phyloP scores from a whole-genome alignment of 495 filamentous ascomycete genomes.

The Hypoxylon lenormandii region DNA sequence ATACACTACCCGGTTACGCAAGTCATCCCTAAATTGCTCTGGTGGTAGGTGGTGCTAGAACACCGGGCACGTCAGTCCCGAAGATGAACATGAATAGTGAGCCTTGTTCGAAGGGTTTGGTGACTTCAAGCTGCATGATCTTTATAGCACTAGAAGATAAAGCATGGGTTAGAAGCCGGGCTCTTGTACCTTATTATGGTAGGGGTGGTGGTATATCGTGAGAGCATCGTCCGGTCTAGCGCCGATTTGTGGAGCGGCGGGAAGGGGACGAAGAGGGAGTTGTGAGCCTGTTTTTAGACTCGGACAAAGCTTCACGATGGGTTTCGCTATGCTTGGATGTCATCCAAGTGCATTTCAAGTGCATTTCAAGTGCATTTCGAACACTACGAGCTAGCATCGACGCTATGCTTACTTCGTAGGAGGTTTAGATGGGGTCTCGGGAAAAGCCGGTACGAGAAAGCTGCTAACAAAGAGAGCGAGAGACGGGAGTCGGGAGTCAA shows the following conservation, averaged over 20 bases:
- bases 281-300: constrained; percentile 20
- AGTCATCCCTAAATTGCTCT: constrained; percentile 8
- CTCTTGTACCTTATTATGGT: constrained; percentile 4
- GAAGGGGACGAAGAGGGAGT: constrained; percentile 1
- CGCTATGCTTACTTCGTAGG: constrained; percentile 43
- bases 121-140: constrained; percentile 43
- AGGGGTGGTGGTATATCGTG: constrained; percentile 30
- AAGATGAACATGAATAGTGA: constrained; percentile 34
- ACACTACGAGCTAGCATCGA: constrained; percentile 42
- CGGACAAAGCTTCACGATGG: constrained; percentile 26
- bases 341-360: not conserved
- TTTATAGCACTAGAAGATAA: constrained; percentile 36
- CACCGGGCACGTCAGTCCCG: constrained; percentile 37
- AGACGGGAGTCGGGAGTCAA: too few relatives aligned
- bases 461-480: not conserved
- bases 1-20: not conserved
- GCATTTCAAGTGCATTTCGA: constrained; percentile 17
- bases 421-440: constrained; percentile 38
- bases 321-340: constrained; percentile 33
- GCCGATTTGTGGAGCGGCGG: constrained; percentile 41
- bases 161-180: constrained; percentile 27
- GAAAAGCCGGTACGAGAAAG: constrained; percentile 39
- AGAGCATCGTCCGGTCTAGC: constrained; percentile 43
- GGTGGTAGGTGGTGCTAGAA: constrained; percentile 2
- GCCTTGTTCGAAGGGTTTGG: constrained; percentile 30